Percentiles rank a stretch among this genome's conserved stretches.
Conservation (phyloP, 129 eudicot species). For the Helianthus tuberosus region DNA sequence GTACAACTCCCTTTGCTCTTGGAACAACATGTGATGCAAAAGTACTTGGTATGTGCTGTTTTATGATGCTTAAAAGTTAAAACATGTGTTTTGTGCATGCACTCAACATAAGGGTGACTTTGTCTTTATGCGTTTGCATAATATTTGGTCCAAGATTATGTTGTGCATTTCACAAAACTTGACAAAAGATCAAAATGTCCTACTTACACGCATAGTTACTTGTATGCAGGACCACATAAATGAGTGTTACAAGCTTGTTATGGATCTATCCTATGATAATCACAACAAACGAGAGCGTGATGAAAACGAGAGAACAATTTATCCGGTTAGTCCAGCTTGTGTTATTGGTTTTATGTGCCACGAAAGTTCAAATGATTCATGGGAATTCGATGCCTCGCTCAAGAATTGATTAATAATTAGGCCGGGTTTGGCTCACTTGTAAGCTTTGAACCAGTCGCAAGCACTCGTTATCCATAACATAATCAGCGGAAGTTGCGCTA, state of each 20-base stretch:
- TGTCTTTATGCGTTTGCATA: slow-evolving; percentile 1
- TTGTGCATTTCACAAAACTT: slow-evolving; percentile 13
- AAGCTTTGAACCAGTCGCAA: slow-evolving; percentile 11
- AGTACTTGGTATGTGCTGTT: slow-evolving; percentile 20
- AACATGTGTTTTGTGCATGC: slow-evolving; percentile 31
- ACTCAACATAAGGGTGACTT: slow-evolving; percentile 15
- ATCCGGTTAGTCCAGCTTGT: too few species aligned
- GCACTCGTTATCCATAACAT: slow-evolving; percentile 19
- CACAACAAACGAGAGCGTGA: slow-evolving; percentile 29
- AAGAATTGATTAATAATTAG: slow-evolving; percentile 18
- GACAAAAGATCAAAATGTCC: background rate
- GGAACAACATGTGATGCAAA: background rate
- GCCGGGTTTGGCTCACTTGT: slow-evolving; percentile 34
- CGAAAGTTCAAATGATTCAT: too few species aligned
- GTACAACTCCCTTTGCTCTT: slow-evolving; percentile 24
- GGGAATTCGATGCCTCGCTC: background rate
- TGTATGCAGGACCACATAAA: slow-evolving; percentile 49
- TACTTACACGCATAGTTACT: background rate
- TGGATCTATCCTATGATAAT: slow-evolving; percentile 22
- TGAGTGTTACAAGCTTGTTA: slow-evolving; percentile 54
- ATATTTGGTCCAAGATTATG: background rate
- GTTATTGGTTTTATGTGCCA: too few species aligned
- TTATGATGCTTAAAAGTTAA: slow-evolving; percentile 17
- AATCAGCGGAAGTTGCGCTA: background rate
- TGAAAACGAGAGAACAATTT: too few species aligned